Evolutionary conservation across 2,329 filamentous ascomycete genomes (phyloP).

Genomic region (Penicillium sp.): DNA sequence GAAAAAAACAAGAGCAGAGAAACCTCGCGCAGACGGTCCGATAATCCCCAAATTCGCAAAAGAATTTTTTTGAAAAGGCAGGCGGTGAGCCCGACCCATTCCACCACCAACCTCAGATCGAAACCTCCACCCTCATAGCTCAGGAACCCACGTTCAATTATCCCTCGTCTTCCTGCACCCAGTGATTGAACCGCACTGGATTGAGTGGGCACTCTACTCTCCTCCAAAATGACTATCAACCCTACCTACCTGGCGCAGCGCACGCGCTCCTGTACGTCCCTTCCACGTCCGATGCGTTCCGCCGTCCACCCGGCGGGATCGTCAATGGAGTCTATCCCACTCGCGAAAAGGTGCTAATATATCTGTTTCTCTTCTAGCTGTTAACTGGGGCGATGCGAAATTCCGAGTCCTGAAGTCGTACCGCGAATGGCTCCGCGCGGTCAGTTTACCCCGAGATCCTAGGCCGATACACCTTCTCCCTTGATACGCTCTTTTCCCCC

Average conservation of each 20-base stretch:
- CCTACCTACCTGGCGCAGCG: slow-evolving; percentile 85
- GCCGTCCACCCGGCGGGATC: slow-evolving; percentile 12
- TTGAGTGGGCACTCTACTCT: slow-evolving; percentile 16
- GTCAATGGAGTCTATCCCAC: slow-evolving; percentile 11
- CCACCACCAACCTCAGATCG: slow-evolving; percentile 23
- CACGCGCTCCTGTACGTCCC: slow-evolving; percentile 69
- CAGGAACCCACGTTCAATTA: slow-evolving; percentile 24
- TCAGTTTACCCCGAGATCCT: slow-evolving; percentile 54
- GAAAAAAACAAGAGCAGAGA: slow-evolving; percentile 10
- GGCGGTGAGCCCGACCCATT: slow-evolving; percentile 32
- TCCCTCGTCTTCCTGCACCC: slow-evolving; percentile 11
- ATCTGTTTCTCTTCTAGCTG: slow-evolving; percentile 55
- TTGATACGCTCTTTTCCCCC: background rate
- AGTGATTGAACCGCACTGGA: slow-evolving; percentile 20
- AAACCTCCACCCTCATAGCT: slow-evolving; percentile 28
- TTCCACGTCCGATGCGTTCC: slow-evolving; percentile 17
- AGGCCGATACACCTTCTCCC: slow-evolving; percentile 6
- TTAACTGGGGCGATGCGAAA: slow-evolving; percentile 86
- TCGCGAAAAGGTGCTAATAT: slow-evolving; percentile 23
- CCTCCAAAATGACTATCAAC: slow-evolving; percentile 73
- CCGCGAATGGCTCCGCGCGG: slow-evolving; percentile 92
- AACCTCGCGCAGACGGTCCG: slow-evolving; percentile 8
- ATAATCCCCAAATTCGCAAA: slow-evolving; percentile 20
- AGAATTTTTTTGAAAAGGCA: slow-evolving; percentile 39
- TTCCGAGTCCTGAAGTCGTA: slow-evolving; percentile 83